Evolutionary conservation across 2,329 filamentous ascomycete genomes (phyloP).

Genomic region (Fusarium sp.): DNA sequence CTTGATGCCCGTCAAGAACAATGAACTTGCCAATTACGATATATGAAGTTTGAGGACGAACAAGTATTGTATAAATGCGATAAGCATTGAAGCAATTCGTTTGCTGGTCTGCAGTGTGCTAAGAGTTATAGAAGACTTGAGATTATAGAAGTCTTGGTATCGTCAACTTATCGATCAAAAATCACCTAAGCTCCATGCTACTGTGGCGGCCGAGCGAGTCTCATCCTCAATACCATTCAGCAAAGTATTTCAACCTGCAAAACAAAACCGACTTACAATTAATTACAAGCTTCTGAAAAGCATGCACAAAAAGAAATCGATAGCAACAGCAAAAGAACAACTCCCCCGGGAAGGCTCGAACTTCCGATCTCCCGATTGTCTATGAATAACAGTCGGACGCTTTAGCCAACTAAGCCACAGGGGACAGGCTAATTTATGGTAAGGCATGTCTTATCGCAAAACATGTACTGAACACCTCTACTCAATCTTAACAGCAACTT

Average conservation of each 20-base stretch:
- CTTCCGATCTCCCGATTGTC: conserved; percentile 48
- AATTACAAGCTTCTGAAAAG: not conserved
- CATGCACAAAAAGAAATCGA: fast-evolving
- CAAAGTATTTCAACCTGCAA: not conserved
- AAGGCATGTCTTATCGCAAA: fast-evolving
- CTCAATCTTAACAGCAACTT: not conserved
- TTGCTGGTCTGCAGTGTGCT: no score
- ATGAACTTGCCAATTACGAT: no score
- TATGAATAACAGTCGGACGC: conserved; percentile 43
- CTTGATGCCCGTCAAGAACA: no score
- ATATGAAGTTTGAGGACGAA: no score
- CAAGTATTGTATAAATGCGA: no score
- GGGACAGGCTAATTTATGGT: not conserved
- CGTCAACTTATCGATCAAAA: no score
- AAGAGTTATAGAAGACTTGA: no score
- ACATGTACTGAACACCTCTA: fast-evolving
- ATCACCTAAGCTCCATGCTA: no score
- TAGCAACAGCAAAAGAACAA: not conserved
- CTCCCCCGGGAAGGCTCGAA: conserved; percentile 49
- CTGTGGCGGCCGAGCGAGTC: not conserved
- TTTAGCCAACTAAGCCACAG: conserved; percentile 37
- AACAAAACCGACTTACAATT: not conserved
- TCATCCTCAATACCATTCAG: not conserved
- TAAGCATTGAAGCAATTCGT: no score
- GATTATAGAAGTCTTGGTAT: no score